Conservation (phyloP, 139 green algal species). For the Chlamydomonas sphaeroides region DNA sequence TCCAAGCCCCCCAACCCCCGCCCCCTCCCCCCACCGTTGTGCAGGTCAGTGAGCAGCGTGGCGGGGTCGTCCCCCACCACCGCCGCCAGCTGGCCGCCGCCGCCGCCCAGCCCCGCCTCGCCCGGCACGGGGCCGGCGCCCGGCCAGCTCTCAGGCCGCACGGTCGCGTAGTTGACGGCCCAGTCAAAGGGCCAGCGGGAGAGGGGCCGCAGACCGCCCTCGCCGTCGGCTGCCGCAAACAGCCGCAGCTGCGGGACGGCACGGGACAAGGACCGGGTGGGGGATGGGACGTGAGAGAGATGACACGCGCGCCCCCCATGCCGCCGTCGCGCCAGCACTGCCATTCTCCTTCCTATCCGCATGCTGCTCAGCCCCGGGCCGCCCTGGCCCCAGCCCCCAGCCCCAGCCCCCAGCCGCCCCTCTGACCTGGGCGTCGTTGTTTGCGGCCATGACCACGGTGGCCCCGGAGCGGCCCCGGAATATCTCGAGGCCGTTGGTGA, state of each 20-base stretch:
- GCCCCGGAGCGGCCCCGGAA: slow-evolving; percentile 41
- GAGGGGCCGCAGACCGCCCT: slow-evolving; percentile 27
- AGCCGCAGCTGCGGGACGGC: slow-evolving; percentile 12
- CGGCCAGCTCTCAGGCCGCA: slow-evolving; percentile 46
- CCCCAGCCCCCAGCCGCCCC: slow-evolving; percentile 21
- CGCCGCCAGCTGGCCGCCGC: slow-evolving; percentile 27
- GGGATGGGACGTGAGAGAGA: background rate
- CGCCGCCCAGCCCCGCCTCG: no score
- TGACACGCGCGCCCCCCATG: background rate
- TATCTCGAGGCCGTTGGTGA: slow-evolving; percentile 96
- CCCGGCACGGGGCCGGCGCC: no score
- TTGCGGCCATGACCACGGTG: slow-evolving; percentile 74
- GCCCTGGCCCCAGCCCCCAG: slow-evolving; percentile 6
- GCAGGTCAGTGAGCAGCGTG: slow-evolving; percentile 56
- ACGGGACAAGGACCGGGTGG: background rate
- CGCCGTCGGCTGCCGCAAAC: slow-evolving; percentile 24
- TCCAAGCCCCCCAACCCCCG: background rate
- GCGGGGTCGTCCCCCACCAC: slow-evolving; percentile 80
- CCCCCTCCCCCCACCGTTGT: slow-evolving; percentile 14
- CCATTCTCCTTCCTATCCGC: no score
- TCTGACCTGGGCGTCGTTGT: slow-evolving; percentile 81
- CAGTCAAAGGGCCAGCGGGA: slow-evolving; percentile 69
- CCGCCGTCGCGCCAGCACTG: no score
- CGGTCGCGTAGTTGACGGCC: slow-evolving; percentile 90
- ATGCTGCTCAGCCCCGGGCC: background rate